Percentiles rank a stretch among this genome's conserved stretches.
Conservation (phyloP, 2,329 filamentous ascomycete genomes). For the Cercospora janseana region DNA sequence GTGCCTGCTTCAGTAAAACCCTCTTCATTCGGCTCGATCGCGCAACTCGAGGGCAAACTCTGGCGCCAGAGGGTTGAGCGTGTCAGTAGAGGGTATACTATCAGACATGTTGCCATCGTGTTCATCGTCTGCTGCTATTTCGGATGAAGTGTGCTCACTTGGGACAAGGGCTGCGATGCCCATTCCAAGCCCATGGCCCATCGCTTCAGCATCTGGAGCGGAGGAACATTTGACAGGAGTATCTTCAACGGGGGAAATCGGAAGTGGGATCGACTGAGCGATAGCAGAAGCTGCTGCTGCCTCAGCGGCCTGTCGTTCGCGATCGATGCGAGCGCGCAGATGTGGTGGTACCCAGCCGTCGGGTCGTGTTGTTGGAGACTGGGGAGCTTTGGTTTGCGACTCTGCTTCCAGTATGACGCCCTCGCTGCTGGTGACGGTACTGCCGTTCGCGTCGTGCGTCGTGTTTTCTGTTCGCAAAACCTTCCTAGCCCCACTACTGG, state of each 20-base stretch:
- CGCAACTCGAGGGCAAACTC: background rate
- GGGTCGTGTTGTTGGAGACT: background rate
- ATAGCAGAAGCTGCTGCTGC: background rate
- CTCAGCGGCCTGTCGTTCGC: slow-evolving; percentile 5
- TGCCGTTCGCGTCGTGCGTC: slow-evolving; percentile 2
- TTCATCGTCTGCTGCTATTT: too few species aligned
- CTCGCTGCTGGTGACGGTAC: background rate
- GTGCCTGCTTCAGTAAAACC: too few species aligned
- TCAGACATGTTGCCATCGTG: too few species aligned
- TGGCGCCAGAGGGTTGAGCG: background rate
- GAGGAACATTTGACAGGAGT: background rate
- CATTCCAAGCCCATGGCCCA: too few species aligned
- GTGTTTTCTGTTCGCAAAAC: slow-evolving; percentile 5
- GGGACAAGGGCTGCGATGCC: too few species aligned
- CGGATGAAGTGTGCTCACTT: too few species aligned
- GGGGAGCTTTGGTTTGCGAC: background rate
- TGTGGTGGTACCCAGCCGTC: slow-evolving; percentile 14
- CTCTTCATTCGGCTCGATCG: background rate
- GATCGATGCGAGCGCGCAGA: slow-evolving; percentile 4
- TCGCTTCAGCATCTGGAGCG: background rate
- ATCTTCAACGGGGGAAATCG: background rate
- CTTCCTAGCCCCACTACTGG: background rate
- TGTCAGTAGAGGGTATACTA: too few species aligned
- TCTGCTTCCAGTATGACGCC: background rate
- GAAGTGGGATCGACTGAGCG: background rate